A percentile compares a stretch with the other conserved stretches of the same genome.
These are phyloP conservation scores for Aplosporella prunicola DNA, from an alignment of 2,329 filamentous ascomycete species.

Conservation along the genomic window DNA sequence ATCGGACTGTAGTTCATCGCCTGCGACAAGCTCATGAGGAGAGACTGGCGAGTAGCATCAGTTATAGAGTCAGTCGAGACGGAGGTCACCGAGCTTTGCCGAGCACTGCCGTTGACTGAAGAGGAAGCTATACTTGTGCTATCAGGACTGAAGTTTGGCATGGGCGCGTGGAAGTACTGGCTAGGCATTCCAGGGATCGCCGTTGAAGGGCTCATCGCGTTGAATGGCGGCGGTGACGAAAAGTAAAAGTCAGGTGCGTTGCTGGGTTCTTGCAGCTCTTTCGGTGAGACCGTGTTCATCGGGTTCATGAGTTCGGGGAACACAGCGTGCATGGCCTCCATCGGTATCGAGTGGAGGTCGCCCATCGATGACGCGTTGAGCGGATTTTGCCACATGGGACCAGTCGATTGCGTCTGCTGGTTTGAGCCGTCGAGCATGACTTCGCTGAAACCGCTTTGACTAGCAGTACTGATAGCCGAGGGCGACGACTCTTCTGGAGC, in stretches of 20 bases:
- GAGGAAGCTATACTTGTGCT: constrained; percentile 52
- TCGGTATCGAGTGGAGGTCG: constrained; percentile 55
- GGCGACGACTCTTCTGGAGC: constrained; percentile 90
- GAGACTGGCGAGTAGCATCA: constrained; percentile 54
- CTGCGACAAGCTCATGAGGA: constrained; percentile 53
- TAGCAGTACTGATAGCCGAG: constrained; percentile 89
- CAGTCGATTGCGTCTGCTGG: constrained; percentile 22
- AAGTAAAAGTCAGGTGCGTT: constrained; percentile 64
- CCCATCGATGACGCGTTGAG: constrained; percentile 61
- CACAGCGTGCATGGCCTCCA: constrained; percentile 64
- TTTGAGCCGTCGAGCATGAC: constrained; percentile 71
- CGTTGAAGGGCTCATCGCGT: constrained; percentile 55
- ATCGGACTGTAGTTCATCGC: constrained; percentile 44
- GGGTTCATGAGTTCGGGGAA: constrained; percentile 64
- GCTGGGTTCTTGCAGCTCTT: constrained; percentile 61
- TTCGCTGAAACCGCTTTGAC: constrained; percentile 84
- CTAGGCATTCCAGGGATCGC: constrained; percentile 55
- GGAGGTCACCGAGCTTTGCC: constrained; percentile 51
- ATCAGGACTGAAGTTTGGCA: constrained; percentile 63
- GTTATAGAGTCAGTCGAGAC: constrained; percentile 57
- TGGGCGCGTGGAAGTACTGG: constrained; percentile 54
- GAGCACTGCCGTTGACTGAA: constrained; percentile 58
- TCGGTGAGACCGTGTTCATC: constrained; percentile 59
- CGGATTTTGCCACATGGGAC: constrained; percentile 30
- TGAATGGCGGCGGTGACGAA: constrained; percentile 67